phyloP scores from a whole-genome alignment of 768 basidiomycete genomes.

The Suillus subalutaceus region DNA sequence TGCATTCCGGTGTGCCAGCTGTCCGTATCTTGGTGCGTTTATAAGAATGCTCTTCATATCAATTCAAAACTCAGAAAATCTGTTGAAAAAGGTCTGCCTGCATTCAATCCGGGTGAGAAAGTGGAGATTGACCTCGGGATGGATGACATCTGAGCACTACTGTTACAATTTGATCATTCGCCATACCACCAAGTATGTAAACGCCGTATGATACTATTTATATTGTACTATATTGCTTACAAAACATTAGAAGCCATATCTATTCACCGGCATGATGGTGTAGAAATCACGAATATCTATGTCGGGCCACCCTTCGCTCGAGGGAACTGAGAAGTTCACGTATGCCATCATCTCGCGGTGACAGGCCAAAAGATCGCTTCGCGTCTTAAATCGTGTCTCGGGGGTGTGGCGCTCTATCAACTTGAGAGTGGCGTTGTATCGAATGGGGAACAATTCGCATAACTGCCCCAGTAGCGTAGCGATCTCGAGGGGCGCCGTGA shows the following conservation, averaged over 20 bases:
- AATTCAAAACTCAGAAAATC: constrained; percentile 18
- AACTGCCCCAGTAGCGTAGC: background rate
- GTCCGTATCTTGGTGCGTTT: constrained; percentile 90
- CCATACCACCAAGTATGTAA: constrained; percentile 1
- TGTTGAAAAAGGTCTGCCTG: constrained; percentile 79
- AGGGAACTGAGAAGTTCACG: background rate
- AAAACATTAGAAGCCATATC: background rate
- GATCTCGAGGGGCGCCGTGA: background rate
- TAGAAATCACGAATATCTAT: background rate
- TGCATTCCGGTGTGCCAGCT: constrained; percentile 94
- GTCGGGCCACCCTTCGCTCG: background rate
- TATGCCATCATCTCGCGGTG: background rate
- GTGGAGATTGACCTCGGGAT: constrained; percentile 88
- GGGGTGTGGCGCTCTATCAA: background rate
- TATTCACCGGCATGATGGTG: background rate
- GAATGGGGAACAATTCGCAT: background rate
- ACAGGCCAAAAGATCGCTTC: background rate
- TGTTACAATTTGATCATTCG: background rate
- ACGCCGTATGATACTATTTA: constrained; percentile 1
- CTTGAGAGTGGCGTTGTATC: background rate
- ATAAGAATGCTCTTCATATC: background rate
- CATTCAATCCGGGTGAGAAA: constrained; percentile 98
- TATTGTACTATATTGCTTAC: constrained; percentile 1
- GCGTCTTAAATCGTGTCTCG: background rate
- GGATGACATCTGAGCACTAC: constrained; percentile 73